These are phyloP conservation scores for Haplographium delicatum DNA, from an alignment of 495 filamentous ascomycete species.

Conservation along the genomic window DNA sequence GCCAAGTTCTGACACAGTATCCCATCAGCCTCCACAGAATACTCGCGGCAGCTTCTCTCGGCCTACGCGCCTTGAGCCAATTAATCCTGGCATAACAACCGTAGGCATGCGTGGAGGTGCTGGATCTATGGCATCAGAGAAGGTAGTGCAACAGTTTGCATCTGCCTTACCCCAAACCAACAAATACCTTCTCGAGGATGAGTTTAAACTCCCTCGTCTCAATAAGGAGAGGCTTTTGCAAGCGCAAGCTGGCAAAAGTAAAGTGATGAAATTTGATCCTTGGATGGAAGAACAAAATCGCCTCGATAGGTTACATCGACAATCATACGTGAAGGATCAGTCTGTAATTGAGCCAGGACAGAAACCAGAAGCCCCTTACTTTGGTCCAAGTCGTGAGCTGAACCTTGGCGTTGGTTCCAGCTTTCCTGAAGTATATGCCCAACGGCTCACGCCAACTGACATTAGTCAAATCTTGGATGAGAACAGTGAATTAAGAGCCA, in stretches of 20 bases:
- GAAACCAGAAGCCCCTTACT: conserved; percentile 16
- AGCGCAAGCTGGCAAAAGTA: not conserved
- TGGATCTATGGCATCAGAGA: not conserved
- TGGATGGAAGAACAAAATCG: conserved; percentile 9
- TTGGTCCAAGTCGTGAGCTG: conserved; percentile 11
- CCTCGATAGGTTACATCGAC: conserved; percentile 1
- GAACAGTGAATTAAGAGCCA: conserved; percentile 13
- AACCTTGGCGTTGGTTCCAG: not conserved
- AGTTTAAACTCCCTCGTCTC: not conserved
- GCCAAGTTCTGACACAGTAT: no score
- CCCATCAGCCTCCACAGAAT: no score
- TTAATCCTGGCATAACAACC: not conserved
- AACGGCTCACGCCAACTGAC: conserved; percentile 20
- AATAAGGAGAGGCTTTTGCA: conserved; percentile 14
- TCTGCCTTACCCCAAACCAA: not conserved
- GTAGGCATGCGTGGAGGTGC: conserved; percentile 1
- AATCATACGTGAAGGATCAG: conserved; percentile 12
- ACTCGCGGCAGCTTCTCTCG: no score
- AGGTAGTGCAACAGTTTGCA: no score
- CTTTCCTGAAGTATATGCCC: conserved; percentile 15
- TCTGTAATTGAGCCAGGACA: conserved; percentile 22
- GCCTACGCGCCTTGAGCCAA: no score
- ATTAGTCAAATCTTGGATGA: conserved; percentile 4
- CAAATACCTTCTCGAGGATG: no score
- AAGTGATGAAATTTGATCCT: not conserved